Evolutionary conservation across 768 basidiomycete genomes (phyloP).

Genomic region (Suillus fuscotomentosus): DNA sequence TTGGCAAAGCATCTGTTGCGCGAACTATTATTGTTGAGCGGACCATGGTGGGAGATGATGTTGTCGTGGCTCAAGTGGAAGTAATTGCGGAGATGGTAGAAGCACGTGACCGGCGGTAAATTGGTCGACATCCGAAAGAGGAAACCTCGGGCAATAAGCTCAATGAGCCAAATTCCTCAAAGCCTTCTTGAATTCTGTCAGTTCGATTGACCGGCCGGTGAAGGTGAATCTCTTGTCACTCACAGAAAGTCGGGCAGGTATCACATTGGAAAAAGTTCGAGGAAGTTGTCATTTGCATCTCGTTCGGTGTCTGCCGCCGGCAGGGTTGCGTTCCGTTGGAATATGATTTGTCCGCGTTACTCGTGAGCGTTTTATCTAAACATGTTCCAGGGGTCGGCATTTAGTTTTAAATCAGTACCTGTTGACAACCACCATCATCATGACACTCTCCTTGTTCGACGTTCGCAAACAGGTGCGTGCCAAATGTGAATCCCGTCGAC

Average conservation of each 20-base stretch:
- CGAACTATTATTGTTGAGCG: conserved; percentile 84
- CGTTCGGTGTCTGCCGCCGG: not conserved
- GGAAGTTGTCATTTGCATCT: not conserved
- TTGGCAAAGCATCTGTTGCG: conserved; percentile 83
- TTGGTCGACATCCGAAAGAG: not conserved
- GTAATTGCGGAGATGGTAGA: not conserved
- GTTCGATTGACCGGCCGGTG: not conserved
- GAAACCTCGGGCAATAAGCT: not conserved
- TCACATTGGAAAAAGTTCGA: not conserved
- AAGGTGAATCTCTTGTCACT: not conserved
- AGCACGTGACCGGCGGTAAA: conserved; percentile 8
- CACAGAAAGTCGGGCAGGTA: not conserved
- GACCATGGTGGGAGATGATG: conserved; percentile 54
- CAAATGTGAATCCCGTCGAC: not conserved
- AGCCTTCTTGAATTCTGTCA: not conserved
- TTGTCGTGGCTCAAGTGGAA: conserved; percentile 2
- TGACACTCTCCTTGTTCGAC: conserved; percentile 51
- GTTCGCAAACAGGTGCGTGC: conserved; percentile 63
- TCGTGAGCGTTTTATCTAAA: not conserved
- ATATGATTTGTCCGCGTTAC: not conserved
- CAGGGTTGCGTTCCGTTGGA: not conserved
- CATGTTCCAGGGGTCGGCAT: not conserved
- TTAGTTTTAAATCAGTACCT: not conserved
- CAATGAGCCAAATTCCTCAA: not conserved
- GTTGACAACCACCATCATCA: conserved; percentile 15